Base-by-base conservation (phyloP, 2,329 filamentous ascomycete genomes). In the Colletotrichum noveboracense region DNA sequence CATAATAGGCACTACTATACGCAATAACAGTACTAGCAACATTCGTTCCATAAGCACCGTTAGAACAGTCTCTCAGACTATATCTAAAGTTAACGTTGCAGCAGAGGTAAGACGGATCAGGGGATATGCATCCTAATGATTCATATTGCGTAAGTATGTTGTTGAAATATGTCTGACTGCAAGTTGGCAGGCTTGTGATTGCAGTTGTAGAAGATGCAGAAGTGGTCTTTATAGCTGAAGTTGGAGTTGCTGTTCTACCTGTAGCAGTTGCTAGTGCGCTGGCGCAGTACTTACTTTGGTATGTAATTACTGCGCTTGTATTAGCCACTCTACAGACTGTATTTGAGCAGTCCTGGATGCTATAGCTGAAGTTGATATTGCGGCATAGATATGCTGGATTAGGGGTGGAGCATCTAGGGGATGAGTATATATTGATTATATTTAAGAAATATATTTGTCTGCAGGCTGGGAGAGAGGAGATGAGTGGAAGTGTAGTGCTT, bases 281-380 rank as follows among this genome's bases (percentile, higher is more conserved):
- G 43, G 74, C 36, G 56, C 67, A 75, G 28, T 73, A 77, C 32
- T 34, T 43, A 24, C 43, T 60, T 18, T 48, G 61, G 52, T 66
- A 75, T 32, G 68, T 52, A 66, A 78, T 75, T 36, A 78, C 74
- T 24, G 76, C 70, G 60, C 70, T 74, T 21, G 71, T 75, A 32
- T 75, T 60, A 21, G 43, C 52, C 34, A 48, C 38, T 12, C 38
- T 18, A 48, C 38, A 48, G 38, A 48, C 38, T 48, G 38, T 18
- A 48, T 48, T 78, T 14, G 75, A 62, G 48, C 76, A 78, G 62
- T 78, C 75, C 9, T 75, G 71, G 21, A 78, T 66, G 21, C 76
- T 71, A 62, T 77, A 52, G 71, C 66, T 26, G 48, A 78, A 77
- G 71, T 78, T 75, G 68, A 66, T 56, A 36, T 77, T 75, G 60